Conservation (phyloP, 1,284 basidiomycete species). For the Stereum hirsutum region DNA sequence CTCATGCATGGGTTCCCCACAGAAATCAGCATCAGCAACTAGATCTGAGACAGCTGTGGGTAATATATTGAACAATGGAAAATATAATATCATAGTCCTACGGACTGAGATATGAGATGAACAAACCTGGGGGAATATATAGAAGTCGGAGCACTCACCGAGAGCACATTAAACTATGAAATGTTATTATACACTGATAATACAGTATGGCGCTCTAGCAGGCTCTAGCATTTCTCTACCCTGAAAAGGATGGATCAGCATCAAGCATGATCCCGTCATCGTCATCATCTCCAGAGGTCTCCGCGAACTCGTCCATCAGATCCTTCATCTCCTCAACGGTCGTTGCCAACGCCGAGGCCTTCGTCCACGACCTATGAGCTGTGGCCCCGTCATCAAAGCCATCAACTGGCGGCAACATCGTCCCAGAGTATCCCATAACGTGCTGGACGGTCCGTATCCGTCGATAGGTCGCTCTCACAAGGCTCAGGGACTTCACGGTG, state of each 20-base stretch:
- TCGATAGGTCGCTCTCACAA: constrained; percentile 45
- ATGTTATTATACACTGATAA: no score
- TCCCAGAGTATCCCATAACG: constrained; percentile 51
- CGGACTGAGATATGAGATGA: no score
- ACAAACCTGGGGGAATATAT: no score
- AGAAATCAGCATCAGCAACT: no score
- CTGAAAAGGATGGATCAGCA: neutral
- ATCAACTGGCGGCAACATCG: constrained; percentile 36
- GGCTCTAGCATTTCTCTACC: no score
- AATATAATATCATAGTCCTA: no score
- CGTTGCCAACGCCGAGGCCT: constrained; percentile 37
- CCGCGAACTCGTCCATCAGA: constrained; percentile 50
- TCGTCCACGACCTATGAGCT: constrained; percentile 41
- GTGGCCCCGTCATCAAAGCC: constrained; percentile 17
- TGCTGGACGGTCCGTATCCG: constrained; percentile 53
- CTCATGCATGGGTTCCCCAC: no score
- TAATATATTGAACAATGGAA: no score
- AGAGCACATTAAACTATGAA: no score
- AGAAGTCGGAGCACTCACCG: no score
- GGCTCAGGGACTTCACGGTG: constrained; percentile 35
- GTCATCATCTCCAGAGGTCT: constrained; percentile 18
- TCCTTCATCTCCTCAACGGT: constrained; percentile 44
- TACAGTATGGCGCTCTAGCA: no score
- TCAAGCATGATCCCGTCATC: neutral
- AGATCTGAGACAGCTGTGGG: no score